A percentile compares a stretch with the other conserved stretches of the same genome.
These are phyloP conservation scores for Brassica hybrid DNA, from an alignment of 441 rosid species.

Conservation along the genomic window DNA sequence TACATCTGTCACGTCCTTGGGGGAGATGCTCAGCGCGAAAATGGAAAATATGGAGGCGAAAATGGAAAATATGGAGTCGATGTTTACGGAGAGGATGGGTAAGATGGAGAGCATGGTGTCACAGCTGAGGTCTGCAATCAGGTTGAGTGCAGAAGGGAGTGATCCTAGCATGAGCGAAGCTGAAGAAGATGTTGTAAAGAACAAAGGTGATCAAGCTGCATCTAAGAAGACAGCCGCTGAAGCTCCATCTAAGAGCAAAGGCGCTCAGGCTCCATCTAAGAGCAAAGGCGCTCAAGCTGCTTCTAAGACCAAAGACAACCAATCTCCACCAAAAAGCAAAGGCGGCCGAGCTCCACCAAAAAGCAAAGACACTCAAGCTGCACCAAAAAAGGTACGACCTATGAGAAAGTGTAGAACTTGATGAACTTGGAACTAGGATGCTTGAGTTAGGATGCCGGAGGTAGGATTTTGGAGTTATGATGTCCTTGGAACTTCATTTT, in stretches of 20 bases:
- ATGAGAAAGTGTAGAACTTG: neutral
- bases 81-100: neutral
- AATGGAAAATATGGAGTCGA: neutral
- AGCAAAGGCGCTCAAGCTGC: neutral
- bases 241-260: no score
- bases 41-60: neutral
- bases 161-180: no score
- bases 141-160: neutral
- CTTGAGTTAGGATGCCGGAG: neutral
- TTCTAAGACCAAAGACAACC: no score
- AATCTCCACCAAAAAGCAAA: neutral
- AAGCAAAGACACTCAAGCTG: no score
- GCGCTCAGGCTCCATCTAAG: neutral
- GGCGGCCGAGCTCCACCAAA: no score
- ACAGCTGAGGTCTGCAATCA: neutral
- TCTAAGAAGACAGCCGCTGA: no score
- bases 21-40: neutral
- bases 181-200: no score
- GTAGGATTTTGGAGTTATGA: neutral
- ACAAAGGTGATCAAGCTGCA: neutral
- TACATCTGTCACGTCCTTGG: neutral
- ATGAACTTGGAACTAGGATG: neutral
- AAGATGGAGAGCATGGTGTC: neutral
- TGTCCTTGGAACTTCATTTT: neutral
- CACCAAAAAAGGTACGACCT: neutral